Base-by-base conservation (phyloP, 1,284 basidiomycete species). In the Ceratobasidium papillatum region DNA sequence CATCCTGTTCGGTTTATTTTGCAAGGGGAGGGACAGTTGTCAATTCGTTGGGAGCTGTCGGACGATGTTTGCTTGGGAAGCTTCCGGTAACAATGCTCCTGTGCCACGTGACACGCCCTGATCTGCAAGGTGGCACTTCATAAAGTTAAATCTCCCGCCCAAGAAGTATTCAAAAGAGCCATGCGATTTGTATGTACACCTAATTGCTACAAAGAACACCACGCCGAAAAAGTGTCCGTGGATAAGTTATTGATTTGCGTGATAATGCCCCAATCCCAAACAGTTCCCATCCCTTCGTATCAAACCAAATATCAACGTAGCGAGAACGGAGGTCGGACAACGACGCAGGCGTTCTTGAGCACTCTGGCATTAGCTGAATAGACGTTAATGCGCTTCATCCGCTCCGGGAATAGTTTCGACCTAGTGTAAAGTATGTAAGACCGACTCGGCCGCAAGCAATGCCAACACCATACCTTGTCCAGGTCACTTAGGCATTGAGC, bases 401-500 rank as follows among this genome's bases (percentile, higher is more conserved):
- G 41, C 68, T 85, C 84, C 76, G 82, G 84, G 81, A 80, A 85
- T 12, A 81, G 84, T 51, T 84, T 84, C 84, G 83, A 86, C 27
- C 83, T 82, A 74, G 79, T 79, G 17, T 77, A 85, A 41, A 84
- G 84, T 76, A 77, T 80, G 3, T 80, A 75, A 76, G 84, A 17
- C 84, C 84, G 79, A 84, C 49, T 85, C 84, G 69, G 85, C 85
- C 76, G 79, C 85, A n/a, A 83, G 85, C 78, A 83, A 85, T 74
- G 85, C 85, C 71, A 84, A 84, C 87, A 75, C 19, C 45, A n/a
- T 63, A 94, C 93, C 82, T 85, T 85, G 82, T 99, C 97, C 64
- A 99, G 86, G 80, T 98, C 95, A 22, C 84, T 81, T 62, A 99
- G 84, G 49, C 90, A 91, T 79, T 93, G 87, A 54, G 87, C 88